Evolutionary conservation across 306 rosid species (phyloP).

Genomic region (Amphicarpaea edgeworthii): DNA sequence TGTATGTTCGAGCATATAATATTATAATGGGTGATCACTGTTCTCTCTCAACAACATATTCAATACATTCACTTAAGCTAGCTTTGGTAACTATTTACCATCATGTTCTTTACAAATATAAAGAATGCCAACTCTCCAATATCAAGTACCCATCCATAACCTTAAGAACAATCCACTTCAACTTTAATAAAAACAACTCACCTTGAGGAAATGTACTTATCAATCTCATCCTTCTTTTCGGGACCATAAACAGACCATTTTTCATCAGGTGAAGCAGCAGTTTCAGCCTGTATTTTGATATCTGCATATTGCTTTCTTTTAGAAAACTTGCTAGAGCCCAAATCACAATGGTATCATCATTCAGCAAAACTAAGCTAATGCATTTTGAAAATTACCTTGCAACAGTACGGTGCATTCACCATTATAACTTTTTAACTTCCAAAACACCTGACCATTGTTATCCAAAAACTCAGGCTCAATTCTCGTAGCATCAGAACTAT

Average conservation of each 20-base stretch:
- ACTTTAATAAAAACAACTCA: slow-evolving; percentile 24
- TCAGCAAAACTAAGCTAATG: not conserved
- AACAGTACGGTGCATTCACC: slow-evolving; percentile 40
- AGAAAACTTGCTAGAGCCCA: slow-evolving; percentile 30
- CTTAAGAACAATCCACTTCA: not conserved
- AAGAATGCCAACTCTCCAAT: not conserved
- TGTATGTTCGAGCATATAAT: not conserved
- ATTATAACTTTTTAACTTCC: slow-evolving; percentile 44
- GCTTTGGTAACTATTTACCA: not conserved
- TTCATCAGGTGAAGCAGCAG: slow-evolving; percentile 38
- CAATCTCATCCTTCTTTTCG: slow-evolving; percentile 40
- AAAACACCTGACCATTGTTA: slow-evolving; percentile 40
- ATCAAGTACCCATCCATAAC: not conserved
- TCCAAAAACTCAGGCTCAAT: slow-evolving; percentile 42
- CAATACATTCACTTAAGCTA: not conserved
- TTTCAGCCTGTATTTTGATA: slow-evolving; percentile 5
- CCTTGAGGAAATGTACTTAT: slow-evolving; percentile 49
- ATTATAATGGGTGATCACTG: not conserved
- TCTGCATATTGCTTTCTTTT: slow-evolving; percentile 39
- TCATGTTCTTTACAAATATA: not conserved
- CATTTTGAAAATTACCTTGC: slow-evolving; percentile 52
- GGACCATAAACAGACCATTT: slow-evolving; percentile 52
- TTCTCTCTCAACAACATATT: not conserved
- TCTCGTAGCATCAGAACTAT: slow-evolving; percentile 46
- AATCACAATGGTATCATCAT: slow-evolving; percentile 19